phyloP scores from a whole-genome alignment of 1,139 yeast species.

The Scheffersomyces parashehatae region DNA sequence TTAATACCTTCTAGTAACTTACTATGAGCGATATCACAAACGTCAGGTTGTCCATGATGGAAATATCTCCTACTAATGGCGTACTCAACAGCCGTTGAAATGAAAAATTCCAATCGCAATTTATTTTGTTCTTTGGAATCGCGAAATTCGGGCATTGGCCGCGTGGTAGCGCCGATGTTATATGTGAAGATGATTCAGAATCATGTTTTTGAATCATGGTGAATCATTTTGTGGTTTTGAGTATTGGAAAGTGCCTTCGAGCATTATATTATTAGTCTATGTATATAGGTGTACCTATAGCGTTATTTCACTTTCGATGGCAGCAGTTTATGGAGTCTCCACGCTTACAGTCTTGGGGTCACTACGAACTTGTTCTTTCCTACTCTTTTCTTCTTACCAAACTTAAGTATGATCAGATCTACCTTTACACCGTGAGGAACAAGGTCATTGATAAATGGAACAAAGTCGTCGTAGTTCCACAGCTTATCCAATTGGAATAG shows the following conservation, averaged over 20 bases:
- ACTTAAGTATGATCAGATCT: constrained; percentile 74
- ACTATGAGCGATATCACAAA: constrained; percentile 30
- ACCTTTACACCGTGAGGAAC: constrained; percentile 58
- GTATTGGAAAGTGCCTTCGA: too few species aligned
- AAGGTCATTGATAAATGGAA: constrained; percentile 64
- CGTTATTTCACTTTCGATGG: background rate
- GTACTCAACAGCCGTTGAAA: background rate
- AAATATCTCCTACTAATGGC: too few species aligned
- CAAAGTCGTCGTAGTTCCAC: constrained; percentile 76
- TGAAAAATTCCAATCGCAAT: background rate
- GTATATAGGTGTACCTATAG: background rate
- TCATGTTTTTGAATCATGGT: background rate
- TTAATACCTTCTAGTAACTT: constrained; percentile 13
- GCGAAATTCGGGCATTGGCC: too few species aligned
- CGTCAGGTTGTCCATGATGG: constrained; percentile 23
- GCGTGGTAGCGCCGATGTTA: too few species aligned
- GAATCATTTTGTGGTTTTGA: too few species aligned
- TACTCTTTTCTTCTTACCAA: constrained; percentile 63
- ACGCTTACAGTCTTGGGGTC: constrained; percentile 5
- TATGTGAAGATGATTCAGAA: background rate
- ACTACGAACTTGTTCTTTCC: constrained; percentile 42
- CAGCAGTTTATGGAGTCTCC: background rate
- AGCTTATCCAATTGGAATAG: constrained; percentile 58
- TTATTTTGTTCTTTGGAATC: too few species aligned
- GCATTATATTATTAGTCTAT: background rate